Percentiles rank a stretch among this genome's conserved stretches.
phyloP scores from a whole-genome alignment of 148 eudicot species.

The Vaccinium corymbosum region DNA sequence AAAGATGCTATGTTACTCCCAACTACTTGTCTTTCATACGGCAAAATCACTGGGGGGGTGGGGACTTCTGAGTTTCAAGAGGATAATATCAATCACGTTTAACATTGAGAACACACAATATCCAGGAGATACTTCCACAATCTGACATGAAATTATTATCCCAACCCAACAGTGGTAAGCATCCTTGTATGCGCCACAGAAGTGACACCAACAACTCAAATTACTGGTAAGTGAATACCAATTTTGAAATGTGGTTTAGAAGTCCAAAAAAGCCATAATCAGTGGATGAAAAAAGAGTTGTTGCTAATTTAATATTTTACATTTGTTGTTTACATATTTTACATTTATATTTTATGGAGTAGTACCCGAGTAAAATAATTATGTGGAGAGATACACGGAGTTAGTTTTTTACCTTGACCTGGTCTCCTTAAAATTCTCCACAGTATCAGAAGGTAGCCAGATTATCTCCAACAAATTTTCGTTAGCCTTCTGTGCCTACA shows the following conservation, averaged over 20 bases:
- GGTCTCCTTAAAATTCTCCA: no score
- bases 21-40: background rate
- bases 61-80: background rate
- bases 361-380: no score
- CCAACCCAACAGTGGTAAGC: background rate
- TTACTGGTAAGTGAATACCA: background rate
- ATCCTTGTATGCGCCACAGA: background rate
- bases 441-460: no score
- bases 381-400: no score
- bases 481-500: no score
- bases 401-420: no score
- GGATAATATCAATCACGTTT: background rate
- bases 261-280: background rate
- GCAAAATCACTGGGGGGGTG: background rate
- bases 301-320: no score
- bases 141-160: background rate
- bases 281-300: background rate
- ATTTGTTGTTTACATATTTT: no score
- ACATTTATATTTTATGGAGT: no score
- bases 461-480: no score
- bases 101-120: background rate
- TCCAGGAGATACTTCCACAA: background rate
- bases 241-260: background rate
- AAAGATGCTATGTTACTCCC: background rate
- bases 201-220: background rate